Evolutionary conservation across 768 basidiomycete species (phyloP), one percentile per base, ranked within the genome.

Genomic region (Mycena leptocephala): DNA sequence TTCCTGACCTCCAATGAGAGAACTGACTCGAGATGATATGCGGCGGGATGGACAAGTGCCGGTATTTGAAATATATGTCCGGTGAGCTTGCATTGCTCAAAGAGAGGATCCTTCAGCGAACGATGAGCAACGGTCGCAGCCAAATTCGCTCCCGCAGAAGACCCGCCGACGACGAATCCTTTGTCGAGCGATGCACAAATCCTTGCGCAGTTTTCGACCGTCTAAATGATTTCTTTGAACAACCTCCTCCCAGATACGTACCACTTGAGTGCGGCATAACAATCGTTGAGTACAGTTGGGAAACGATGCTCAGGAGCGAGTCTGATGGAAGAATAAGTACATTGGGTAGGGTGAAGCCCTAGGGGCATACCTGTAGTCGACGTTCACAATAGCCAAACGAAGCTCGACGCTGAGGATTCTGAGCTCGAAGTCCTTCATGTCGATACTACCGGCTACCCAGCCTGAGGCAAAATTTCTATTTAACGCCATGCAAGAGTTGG

Each of bases 371-470:
- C 70, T 46, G 39, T 71, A 71, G 3, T 41, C 61, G 20, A 72
- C 70, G 20, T 62, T 71, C 30, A 71, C 46, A 33, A 62, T 62
- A 24, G 59, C 20, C 22, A 62, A 26, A 20, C 59, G 28, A 26
- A 71, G 58, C 22, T 71, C 70, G 59, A 71, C 70, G 43, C 43
- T 35, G 26, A 71, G 30, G 32, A 48, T 71, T 41, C 70, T 33
- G 43, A 71, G 59, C 20, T 62, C 22, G 26, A 61, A 71, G 33
- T 62, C 70, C 7, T 71, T 30, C 43, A 62, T 33, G 33, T 72
- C 59, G 59, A 72, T 24, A 32, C 48, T 63, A n/a, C 70, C 61
- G 24, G 55, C 46, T 30, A 51, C 14, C 70, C 61, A 62, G 43
- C 70, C 70, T 61, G 39, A 58, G 32, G 39, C 5, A 14, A 33